A percentile compares a stretch with the other conserved stretches of the same genome.
phyloP scores from a whole-genome alignment of 805 yeast genomes.

The Scheffersomyces lignosus region DNA sequence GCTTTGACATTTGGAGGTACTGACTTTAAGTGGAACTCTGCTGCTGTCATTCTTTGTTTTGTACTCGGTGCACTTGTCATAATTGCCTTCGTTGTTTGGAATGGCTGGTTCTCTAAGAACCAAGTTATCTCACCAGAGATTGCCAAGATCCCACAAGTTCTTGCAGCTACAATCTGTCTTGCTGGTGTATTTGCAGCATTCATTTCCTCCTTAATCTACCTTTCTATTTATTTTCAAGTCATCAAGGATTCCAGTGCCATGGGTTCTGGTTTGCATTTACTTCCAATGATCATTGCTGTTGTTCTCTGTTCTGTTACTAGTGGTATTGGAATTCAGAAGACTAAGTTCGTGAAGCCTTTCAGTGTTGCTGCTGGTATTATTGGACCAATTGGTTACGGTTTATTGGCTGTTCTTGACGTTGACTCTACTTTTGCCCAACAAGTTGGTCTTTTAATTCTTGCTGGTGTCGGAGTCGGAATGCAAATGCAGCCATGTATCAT shows the following conservation, averaged over 20 bases:
- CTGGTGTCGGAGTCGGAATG: conserved; percentile 51
- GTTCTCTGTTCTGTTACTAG: conserved; percentile 34
- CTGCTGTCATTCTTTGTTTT: conserved; percentile 22
- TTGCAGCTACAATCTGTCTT: conserved; percentile 13
- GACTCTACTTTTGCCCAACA: conserved; percentile 35
- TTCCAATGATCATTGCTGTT: conserved; percentile 44
- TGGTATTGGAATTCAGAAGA: conserved; percentile 39
- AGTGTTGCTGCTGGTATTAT: conserved; percentile 33
- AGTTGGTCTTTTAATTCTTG: conserved; percentile 46
- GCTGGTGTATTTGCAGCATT: conserved; percentile 18
- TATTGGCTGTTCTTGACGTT: conserved; percentile 39
- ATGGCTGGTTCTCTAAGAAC: conserved; percentile 13
- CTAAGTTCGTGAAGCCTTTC: conserved; percentile 43
- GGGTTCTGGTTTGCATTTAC: conserved; percentile 45
- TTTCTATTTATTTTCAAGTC: conserved; percentile 52
- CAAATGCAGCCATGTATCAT: conserved; percentile 46
- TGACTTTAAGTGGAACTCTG: conserved; percentile 20
- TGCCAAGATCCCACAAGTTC: conserved; percentile 10
- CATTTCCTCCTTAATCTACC: conserved; percentile 22
- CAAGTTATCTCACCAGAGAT: conserved; percentile 19
- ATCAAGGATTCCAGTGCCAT: conserved; percentile 41
- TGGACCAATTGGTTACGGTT: conserved; percentile 46
- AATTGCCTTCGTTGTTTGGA: conserved; percentile 18
- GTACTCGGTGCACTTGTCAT: conserved; percentile 19
- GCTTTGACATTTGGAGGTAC: conserved; percentile 25